Percentiles rank a stretch among this genome's conserved stretches.
These are phyloP conservation scores for Moesziomyces antarcticus DNA, from an alignment of 1,284 basidiomycete genomes.

Conservation along the genomic window DNA sequence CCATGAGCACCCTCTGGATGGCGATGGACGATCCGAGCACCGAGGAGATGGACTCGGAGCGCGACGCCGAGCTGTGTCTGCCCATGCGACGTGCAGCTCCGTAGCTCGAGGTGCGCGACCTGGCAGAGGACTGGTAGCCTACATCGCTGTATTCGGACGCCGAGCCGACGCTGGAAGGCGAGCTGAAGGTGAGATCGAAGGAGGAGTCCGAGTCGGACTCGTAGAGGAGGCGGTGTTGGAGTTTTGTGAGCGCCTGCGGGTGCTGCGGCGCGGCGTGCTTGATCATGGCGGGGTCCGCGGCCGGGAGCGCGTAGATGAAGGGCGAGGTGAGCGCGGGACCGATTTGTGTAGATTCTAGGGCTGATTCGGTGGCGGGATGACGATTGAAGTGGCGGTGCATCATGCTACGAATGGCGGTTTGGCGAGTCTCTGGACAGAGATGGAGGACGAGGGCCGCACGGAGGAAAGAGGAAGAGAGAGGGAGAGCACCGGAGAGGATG, in stretches of 20 bases:
- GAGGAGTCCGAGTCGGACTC: constrained; percentile 45
- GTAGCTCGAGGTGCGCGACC: constrained; percentile 21
- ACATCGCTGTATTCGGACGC: constrained; percentile 42
- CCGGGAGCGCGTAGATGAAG: constrained; percentile 12
- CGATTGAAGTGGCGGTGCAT: constrained; percentile 22
- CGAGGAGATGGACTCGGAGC: constrained; percentile 35
- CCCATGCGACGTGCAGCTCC: constrained; percentile 9
- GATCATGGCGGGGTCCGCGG: constrained; percentile 28
- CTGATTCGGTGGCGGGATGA: constrained; percentile 5
- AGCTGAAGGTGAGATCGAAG: constrained; percentile 35
- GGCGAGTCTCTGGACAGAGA: neutral
- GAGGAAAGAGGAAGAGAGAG: neutral
- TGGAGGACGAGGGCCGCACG: neutral
- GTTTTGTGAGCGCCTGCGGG: constrained; percentile 33
- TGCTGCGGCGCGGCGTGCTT: constrained; percentile 42
- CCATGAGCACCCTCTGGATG: constrained; percentile 34
- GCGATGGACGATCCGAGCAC: constrained; percentile 32
- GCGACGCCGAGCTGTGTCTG: constrained; percentile 10
- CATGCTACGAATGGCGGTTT: constrained; percentile 7
- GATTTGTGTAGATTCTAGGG: constrained; percentile 9
- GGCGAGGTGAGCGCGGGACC: constrained; percentile 12
- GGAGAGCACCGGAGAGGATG: neutral
- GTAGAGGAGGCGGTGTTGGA: constrained; percentile 51
- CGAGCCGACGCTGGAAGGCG: constrained; percentile 32
- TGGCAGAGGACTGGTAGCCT: constrained; percentile 10